Conservation (phyloP, 345 rosid genomes). For the Moricandia moricandioides region DNA sequence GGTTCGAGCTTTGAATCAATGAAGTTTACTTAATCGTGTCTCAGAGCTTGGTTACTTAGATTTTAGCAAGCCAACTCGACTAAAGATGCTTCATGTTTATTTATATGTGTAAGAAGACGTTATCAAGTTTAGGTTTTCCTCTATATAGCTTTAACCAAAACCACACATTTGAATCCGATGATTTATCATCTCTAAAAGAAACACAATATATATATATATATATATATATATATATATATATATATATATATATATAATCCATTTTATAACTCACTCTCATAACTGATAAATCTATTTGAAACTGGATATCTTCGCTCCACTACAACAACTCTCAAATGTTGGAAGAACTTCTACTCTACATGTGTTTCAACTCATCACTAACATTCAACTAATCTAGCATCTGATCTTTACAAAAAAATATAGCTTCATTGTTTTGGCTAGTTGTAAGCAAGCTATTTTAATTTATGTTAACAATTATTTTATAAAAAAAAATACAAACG, state of each 20-base stretch:
- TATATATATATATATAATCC: too few relatives aligned
- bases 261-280: not conserved
- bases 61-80: not conserved
- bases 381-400: not conserved
- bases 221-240: too few relatives aligned
- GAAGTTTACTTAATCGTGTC: not conserved
- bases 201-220: not conserved
- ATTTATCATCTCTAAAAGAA: not conserved
- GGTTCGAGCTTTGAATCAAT: not conserved
- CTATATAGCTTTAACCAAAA: not conserved
- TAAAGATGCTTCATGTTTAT: not conserved
- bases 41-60: not conserved
- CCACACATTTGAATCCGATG: not conserved
- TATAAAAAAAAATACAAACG: not conserved
- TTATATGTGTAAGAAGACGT: too few relatives aligned
- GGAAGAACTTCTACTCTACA: not conserved
- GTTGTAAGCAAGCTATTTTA: not conserved
- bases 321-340: not conserved
- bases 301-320: not conserved
- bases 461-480: too few relatives aligned
- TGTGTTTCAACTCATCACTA: not conserved
- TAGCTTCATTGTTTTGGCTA: not conserved
- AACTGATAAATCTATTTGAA: not conserved
- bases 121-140: too few relatives aligned
- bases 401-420: not conserved